phyloP scores from a whole-genome alignment of 2,329 filamentous ascomycete species.

The Chaetothyriales sp. region DNA sequence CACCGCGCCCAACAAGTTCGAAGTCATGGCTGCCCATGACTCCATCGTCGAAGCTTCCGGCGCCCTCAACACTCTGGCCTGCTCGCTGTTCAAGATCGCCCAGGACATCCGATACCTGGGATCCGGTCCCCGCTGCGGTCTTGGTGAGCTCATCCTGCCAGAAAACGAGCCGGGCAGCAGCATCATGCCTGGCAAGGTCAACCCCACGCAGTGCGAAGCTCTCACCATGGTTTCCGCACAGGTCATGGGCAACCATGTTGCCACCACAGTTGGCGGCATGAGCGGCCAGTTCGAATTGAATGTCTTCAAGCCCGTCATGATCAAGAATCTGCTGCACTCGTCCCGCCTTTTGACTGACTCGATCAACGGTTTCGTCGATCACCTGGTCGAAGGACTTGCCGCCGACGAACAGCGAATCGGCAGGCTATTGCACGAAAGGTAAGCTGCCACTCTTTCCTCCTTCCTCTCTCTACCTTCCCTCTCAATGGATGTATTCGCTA shows the following conservation, averaged over 20 bases:
- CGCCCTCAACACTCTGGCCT: conserved; percentile 80
- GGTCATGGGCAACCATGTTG: conserved; percentile 94
- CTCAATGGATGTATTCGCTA: conserved; percentile 2
- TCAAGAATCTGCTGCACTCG: conserved; percentile 90
- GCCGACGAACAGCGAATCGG: conserved; percentile 89
- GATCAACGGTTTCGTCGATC: conserved; percentile 91
- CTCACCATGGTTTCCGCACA: conserved; percentile 96
- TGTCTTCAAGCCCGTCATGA: conserved; percentile 95
- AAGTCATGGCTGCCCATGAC: conserved; percentile 89
- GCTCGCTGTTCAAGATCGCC: conserved; percentile 91
- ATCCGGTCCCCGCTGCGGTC: conserved; percentile 85
- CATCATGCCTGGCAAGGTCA: conserved; percentile 99
- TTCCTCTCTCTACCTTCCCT: not conserved
- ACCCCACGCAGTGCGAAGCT: conserved; percentile 95
- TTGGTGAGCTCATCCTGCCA: conserved; percentile 82
- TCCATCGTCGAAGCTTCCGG: conserved; percentile 90
- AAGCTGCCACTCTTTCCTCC: conserved; percentile 26
- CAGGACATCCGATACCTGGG: conserved; percentile 97
- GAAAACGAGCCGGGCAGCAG: conserved; percentile 97
- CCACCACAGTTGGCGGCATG: conserved; percentile 85
- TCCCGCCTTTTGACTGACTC: conserved; percentile 74
- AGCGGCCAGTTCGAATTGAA: conserved; percentile 98
- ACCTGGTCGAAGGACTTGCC: conserved; percentile 73
- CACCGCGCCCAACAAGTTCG: conserved; percentile 98
- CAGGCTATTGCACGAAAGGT: conserved; percentile 88